Base-by-base conservation (phyloP, 768 basidiomycete species). In the Fomitopsis serialis region DNA sequence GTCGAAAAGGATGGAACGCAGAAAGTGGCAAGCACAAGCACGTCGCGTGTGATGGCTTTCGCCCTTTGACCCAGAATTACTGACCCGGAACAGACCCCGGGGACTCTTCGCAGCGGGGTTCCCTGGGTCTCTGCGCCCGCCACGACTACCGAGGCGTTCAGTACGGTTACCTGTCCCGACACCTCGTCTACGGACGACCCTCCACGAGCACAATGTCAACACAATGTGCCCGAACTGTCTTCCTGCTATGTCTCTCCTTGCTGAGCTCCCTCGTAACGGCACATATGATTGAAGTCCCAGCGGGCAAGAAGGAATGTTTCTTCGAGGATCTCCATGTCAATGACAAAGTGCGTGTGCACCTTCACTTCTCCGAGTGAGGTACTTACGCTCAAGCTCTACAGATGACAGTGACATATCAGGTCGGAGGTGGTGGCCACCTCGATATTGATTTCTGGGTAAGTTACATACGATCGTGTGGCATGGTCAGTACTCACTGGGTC, bases 351-450 rank as follows among this genome's bases (percentile, higher is more conserved):
- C 53, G 62, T 59, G 32, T 17, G 10, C n/a, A n/a, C 11, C 4
- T 25, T 2, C 23, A 27, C 40, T 9, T 48, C n/a, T n/a, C n/a
- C n/a, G n/a, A 40, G 21, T 32, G 9, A 25, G 27, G 19, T 17
- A 27, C 42, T n/a, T n/a, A n/a, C n/a, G 27, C 45, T 45, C 25
- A 47, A 27, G 13, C 23, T 37, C 43, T 45, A 9, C 50, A 98
- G 95, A 98, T 99, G 97, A 96, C 96, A 23, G 90, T 99, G 47
- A 97, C 96, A 36, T 99, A 98, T 68, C 97, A 99, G 78, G 97
- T 98, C 7, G 95, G 92, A 49, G 93, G 92, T 42, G 97, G 97
- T 23, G 96, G 97, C 1, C 91, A 98, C 66, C 72, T 98, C 47
- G 97, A 99, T 71, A 92, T 99, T 55, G 96, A 99, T 70, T 98